phyloP scores from a whole-genome alignment of 2,329 filamentous ascomycete genomes.

The Neofusicoccum umdonicola region DNA sequence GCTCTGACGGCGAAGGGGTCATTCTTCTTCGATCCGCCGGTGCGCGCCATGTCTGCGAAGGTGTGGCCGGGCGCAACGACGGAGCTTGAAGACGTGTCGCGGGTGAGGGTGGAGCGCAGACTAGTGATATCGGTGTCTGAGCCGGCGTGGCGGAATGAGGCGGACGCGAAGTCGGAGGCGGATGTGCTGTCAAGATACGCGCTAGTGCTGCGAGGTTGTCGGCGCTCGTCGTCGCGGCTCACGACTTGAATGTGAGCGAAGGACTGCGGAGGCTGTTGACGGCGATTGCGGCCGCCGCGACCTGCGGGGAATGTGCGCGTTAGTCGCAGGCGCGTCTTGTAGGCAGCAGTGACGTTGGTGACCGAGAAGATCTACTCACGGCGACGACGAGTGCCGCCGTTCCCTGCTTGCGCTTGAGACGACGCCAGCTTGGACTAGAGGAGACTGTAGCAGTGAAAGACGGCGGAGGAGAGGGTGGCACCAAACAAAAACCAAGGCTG shows the following conservation, averaged over 20 bases:
- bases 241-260: conserved; percentile 28
- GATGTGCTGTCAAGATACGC: neutral
- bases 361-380: conserved; percentile 13
- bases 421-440: conserved; percentile 7
- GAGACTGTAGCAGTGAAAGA: neutral
- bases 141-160: conserved; percentile 1
- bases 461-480: neutral
- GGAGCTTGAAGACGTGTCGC: conserved; percentile 3
- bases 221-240: conserved; percentile 14
- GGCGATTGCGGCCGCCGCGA: conserved; percentile 14
- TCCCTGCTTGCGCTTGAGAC: neutral
- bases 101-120: conserved; percentile 3
- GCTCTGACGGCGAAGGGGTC: conserved; percentile 16
- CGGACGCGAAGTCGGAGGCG: neutral
- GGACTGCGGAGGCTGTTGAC: conserved; percentile 18
- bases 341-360: neutral
- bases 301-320: neutral
- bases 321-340: neutral
- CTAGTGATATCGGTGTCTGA: conserved; percentile 11
- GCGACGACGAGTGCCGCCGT: conserved; percentile 5
- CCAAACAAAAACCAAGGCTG: neutral
- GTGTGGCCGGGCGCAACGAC: conserved; percentile 19
- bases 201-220: neutral
- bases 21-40: conserved; percentile 19
- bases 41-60: conserved; percentile 33